Base-by-base conservation (phyloP, 2,329 filamentous ascomycete species). In the Aureobasidium sp. region DNA sequence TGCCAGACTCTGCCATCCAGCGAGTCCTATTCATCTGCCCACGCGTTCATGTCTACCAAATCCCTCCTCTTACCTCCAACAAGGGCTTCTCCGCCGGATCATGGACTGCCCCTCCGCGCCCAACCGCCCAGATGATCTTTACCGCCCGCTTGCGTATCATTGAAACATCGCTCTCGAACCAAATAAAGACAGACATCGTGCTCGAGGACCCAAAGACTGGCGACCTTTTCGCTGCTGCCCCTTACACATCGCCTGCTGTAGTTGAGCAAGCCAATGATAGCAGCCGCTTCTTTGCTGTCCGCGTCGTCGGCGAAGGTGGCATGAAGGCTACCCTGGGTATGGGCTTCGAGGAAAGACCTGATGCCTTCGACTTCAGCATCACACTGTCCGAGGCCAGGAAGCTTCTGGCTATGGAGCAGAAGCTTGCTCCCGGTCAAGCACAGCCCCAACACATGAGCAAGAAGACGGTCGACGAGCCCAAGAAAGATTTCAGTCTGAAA, bases 281-380 rank as follows among this genome's bases (percentile, higher is more conserved):
- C 70, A 86, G 84, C 64, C 84, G 91, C 37, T 96, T 96, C 80
- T 96, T 96, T 71, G 91, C 91, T 6, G 72, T 96, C 39, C 81
- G 88, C 14, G 90, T 96, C 1, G 85, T 90, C 62, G 90, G 91
- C 64, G 87, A 86, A 39, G 82, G 82, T 44, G 86, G 89, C 1
- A 81, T 87, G 67, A 92, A 91, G 73, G 91, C 91, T 11, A 83
- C 89, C 49, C 76, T 96, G 63, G 91, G 91, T 10, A 84, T 96
- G 66, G 91, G 91, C 10, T 96, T 95, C 71, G 90, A 95, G 77
- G 90, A 96, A 74, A 80, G 91, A 54, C 86, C 84, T 69, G 89
- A 93, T 68, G 90, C 91, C 1, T 93, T 96, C 68, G 91, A 96
- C 71, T 91, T 96, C 69, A 84, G 85, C 64, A 88, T 95, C 57